Base-by-base conservation (phyloP, 129 eudicot genomes). In the Solidago caesia region DNA sequence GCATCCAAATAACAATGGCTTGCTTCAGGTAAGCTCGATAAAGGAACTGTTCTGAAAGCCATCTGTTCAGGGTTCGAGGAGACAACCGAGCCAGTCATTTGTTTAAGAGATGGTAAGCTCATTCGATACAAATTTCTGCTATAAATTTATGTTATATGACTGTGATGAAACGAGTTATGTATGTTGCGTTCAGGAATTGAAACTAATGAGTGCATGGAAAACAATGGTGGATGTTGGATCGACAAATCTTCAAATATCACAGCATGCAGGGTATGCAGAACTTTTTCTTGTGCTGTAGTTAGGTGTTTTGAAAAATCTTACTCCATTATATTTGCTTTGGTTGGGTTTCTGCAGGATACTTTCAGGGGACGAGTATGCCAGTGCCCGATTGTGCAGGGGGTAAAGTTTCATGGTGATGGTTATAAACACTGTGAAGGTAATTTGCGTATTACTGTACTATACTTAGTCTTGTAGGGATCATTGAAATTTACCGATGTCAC, bases 181-280 rank as follows among this genome's bases (percentile, higher is more conserved):
- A 70, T 79, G 64, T 58, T 71, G 45, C 46, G 73, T 78, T 56
- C 86, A 93, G 98, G 86, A 70, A 75, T 93, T 15, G 87, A 94
- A 78, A 94, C 98, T 63, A 94, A 90, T 65, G 97, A 94, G 81
- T 94, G 98, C 77, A 68, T 86, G 80, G 91, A 85, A 60, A 85
- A 90, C 84, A 94, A 94, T 77, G 98, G 98, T 51, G 98, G 98
- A 82, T 93, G 98, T 79, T 93, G 98, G 98, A 84, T 88, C 52
- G 96, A 93, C 80, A 86, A 83, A 75, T 70, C 85, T 79, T 63
- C 89, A 68, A 93, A 90, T 71, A 81, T 93, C 51, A 86, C 96
- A 65, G 98, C 98, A 21, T 93, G 98, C 92, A 86, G 85, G 96
- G 98, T 93, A 83, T 13, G 43, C 13, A 79, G 42, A 53, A 43